These are phyloP conservation scores for Spathaspora hagerdaliae DNA, from an alignment of 805 yeast genomes.

Conservation along the genomic window DNA sequence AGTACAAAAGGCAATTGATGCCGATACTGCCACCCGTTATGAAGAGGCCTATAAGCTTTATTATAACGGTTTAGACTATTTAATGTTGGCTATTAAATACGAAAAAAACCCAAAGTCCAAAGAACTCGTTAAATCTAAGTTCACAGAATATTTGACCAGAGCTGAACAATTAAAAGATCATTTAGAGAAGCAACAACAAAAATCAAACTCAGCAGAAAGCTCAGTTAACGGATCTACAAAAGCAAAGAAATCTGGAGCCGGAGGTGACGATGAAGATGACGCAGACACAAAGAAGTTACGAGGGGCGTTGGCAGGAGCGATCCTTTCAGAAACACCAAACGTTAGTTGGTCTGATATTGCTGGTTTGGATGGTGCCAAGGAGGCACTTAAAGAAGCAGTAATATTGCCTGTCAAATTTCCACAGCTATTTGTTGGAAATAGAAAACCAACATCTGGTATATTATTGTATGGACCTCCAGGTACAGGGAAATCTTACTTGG, in stretches of 20 bases:
- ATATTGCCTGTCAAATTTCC: conserved; percentile 95
- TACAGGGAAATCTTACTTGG: conserved; percentile 94
- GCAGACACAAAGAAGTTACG: conserved; percentile 85
- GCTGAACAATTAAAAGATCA: conserved; percentile 94
- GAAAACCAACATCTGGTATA: conserved; percentile 91
- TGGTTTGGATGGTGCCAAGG: conserved; percentile 92
- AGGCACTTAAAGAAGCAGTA: conserved; percentile 95
- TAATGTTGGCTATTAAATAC: conserved; percentile 90
- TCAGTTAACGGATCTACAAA: conserved; percentile 57
- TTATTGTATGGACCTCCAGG: conserved; percentile 76
- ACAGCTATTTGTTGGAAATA: conserved; percentile 88
- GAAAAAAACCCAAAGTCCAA: conserved; percentile 89
- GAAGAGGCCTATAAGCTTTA: conserved; percentile 93
- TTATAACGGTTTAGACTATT: conserved; percentile 88
- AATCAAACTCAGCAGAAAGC: conserved; percentile 44
- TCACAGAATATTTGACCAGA: conserved; percentile 84
- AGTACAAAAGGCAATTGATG: conserved; percentile 91
- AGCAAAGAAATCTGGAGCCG: conserved; percentile 50
- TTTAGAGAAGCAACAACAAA: conserved; percentile 58
- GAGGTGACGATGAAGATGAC: conserved; percentile 60
- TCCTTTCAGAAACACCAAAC: conserved; percentile 86
- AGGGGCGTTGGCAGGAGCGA: conserved; percentile 89
- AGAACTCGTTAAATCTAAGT: conserved; percentile 81
- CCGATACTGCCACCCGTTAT: conserved; percentile 83
- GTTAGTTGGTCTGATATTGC: conserved; percentile 95